Evolutionary conservation across 345 rosid genomes (phyloP), one percentile per base, ranked within the genome.

Genomic region (Capsella bursapastoris): DNA sequence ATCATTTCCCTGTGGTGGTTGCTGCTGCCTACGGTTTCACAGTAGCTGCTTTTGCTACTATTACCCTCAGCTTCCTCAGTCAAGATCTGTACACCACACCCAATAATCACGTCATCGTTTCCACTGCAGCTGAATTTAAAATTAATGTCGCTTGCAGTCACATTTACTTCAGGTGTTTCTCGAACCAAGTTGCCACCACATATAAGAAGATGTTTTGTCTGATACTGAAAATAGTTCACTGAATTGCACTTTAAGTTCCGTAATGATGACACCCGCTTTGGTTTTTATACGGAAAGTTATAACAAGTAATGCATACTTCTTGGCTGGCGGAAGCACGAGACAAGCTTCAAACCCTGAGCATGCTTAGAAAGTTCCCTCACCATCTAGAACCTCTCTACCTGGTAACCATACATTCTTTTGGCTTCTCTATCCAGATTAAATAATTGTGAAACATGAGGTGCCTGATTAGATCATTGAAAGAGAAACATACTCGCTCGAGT

Each of bases 281-380:
- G 32, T 28, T 49, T 4, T 60, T 49, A 49, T 14, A 7, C 3
- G 1, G 61, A 60, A 71, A 37, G 0, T 27, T 37, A 71, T 34
- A 27, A 8, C 1, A 3, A n/a, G 3, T 37, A 41, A 22, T 22
- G 25, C 25, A 22, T 22, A 22, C 25, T 22, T 22, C 25, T 22
- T 22, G 25, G 25, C 25, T 22, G 68, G 68, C 1, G 7, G 49
- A 18, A 59, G 3, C 6, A 45, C 4, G 6, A 59, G 0, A 14
- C 59, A 59, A 27, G 74, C 74, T 58, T 71, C 59, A n/a, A 71
- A 59, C 6, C 38, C 59, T 59, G 67, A 59, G 16, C 50, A 71
- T 2, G 50, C 38, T 7, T 49, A 59, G 66, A 59, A 48, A 59
- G 8, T 22, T 22, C 25, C 25, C 25, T 22, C 25, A 22, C 25